phyloP scores from a whole-genome alignment of 2,329 filamentous ascomycete genomes.

The Xenoacremonium recifei region DNA sequence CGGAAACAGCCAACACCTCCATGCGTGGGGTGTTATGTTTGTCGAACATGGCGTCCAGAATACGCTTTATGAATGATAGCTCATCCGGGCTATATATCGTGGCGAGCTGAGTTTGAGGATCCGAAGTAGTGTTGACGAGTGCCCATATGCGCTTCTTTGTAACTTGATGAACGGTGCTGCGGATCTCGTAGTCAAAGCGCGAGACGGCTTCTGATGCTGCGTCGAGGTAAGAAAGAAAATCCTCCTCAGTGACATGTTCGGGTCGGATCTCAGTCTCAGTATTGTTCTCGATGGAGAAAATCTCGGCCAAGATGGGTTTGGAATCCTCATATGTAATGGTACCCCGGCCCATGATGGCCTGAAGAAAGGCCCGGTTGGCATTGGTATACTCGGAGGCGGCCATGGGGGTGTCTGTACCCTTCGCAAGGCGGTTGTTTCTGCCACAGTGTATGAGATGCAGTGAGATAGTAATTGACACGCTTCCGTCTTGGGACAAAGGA shows the following conservation, averaged over 20 bases:
- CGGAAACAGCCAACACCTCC: constrained; percentile 80
- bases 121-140: constrained; percentile 84
- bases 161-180: constrained; percentile 68
- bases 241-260: constrained; percentile 65
- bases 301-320: constrained; percentile 71
- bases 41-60: constrained; percentile 91
- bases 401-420: constrained; percentile 6
- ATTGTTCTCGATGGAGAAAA: constrained; percentile 57
- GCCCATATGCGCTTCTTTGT: constrained; percentile 70
- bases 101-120: constrained; percentile 81
- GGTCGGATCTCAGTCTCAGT: constrained; percentile 41
- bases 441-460: no score
- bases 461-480: no score
- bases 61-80: constrained; percentile 82
- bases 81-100: constrained; percentile 80
- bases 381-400: constrained; percentile 47
- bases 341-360: constrained; percentile 79
- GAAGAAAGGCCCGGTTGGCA: constrained; percentile 82
- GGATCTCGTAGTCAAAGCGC: constrained; percentile 84
- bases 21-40: constrained; percentile 75
- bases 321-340: constrained; percentile 74
- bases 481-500: background rate
- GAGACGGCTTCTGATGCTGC: constrained; percentile 71
- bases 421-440: no score
- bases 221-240: constrained; percentile 67